Conservation (phyloP, 495 filamentous ascomycete genomes). For the Penicillium canariense region DNA sequence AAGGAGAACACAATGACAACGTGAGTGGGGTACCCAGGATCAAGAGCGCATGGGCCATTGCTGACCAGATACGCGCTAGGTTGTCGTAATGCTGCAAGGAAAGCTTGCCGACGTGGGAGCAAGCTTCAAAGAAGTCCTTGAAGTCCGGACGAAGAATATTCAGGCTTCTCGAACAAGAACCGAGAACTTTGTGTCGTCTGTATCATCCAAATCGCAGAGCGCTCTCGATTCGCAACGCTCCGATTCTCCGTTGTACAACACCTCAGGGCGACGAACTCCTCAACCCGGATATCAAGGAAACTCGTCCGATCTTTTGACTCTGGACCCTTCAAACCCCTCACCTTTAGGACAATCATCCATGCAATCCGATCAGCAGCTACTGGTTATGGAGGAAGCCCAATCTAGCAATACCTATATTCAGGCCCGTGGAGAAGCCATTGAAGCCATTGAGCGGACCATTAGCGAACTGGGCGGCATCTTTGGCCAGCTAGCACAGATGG, state of each 20-base stretch:
- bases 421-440: constrained; percentile 91
- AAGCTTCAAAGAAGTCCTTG: constrained; percentile 96
- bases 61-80: constrained; percentile 37
- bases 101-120: constrained; percentile 91
- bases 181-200: constrained; percentile 92
- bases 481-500: constrained; percentile 95
- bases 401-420: constrained; percentile 86
- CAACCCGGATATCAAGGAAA: constrained; percentile 53
- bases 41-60: background rate
- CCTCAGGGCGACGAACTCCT: constrained; percentile 65
- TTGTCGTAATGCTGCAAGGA: constrained; percentile 87
- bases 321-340: constrained; percentile 69
- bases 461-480: constrained; percentile 93
- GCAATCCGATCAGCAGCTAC: constrained; percentile 80
- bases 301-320: constrained; percentile 71
- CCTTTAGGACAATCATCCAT: constrained; percentile 47
- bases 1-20: constrained; percentile 96
- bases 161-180: constrained; percentile 89
- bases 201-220: constrained; percentile 73
- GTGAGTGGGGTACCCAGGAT: constrained; percentile 35
- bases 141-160: constrained; percentile 97
- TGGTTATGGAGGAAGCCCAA: constrained; percentile 93
- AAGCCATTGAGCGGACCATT: constrained; percentile 94
- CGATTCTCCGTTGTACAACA: constrained; percentile 82
- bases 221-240: constrained; percentile 56